Base-by-base conservation (phyloP, 2,329 filamentous ascomycete genomes). In the Tolypocladium cylindrosporum region DNA sequence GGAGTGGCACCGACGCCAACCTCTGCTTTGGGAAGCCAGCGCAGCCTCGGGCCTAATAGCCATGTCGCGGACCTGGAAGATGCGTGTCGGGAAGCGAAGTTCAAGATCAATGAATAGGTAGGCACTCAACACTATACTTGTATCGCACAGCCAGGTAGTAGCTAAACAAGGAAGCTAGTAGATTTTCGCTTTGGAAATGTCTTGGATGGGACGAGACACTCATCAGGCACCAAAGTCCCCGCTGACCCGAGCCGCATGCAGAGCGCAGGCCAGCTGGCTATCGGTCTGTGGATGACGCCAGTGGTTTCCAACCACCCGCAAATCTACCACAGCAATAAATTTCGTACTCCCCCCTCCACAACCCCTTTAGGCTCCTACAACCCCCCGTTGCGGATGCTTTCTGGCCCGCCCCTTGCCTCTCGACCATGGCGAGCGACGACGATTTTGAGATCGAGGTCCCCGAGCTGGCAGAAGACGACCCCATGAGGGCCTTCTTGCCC, bases 401-500 rank as follows among this genome's bases (percentile, higher is more conserved):
- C 54, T 56, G 27, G 37, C 57, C 16, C 52, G 21, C 11, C 55
- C 24, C 61, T 55, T 55, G 41, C 59, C 31, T 55, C 48, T 41
- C 58, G 58, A 72, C 60, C 54, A 86, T 86, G 83, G 82, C 79
- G 66, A 81, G 83, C 73, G 81, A 81, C 64, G 82, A 84, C 56
- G 83, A 86, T 53, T 76, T 79, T 65, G 77, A 82, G 61, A 74
- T 87, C 48, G 82, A 86, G 64, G 67, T 63, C 37, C 77, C 80
- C 21, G 76, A 78, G 40, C 66, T 86, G 60, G 78, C 80, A 40
- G 76, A 75, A 24, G 83, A 90, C 68, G 87, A 91, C 62, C 85
- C 86, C 45, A 82, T 93, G 79, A 82, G 86, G 67, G 81, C 84
- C 55, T 95, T 91, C 68, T 75, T 97, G 60, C 92, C 93, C 0